These are phyloP conservation scores for Arthroderma sp. DNA, from an alignment of 2,329 filamentous ascomycete genomes.

Conservation along the genomic window DNA sequence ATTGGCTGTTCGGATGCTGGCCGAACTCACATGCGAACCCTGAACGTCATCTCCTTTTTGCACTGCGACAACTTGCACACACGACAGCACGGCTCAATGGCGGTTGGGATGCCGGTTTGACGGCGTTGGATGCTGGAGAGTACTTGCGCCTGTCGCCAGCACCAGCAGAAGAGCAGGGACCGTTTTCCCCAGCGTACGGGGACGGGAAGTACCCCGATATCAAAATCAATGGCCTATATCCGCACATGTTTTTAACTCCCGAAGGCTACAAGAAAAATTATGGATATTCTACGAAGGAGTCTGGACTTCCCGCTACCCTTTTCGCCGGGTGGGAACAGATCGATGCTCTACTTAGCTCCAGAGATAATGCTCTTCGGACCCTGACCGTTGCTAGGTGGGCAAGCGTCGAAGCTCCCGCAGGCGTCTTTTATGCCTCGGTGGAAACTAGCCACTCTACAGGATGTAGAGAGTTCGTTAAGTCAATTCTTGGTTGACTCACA, in stretches of 20 bases:
- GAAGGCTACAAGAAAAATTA: neutral
- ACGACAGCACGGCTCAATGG: neutral
- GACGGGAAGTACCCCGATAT: neutral
- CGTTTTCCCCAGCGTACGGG: neutral
- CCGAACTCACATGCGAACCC: constrained; percentile 4
- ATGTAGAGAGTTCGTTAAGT: neutral
- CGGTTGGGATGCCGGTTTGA: neutral
- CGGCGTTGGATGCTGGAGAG: neutral
- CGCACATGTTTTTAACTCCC: neutral
- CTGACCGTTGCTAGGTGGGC: constrained; percentile 1
- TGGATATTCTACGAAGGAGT: neutral
- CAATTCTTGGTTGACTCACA: constrained; percentile 1
- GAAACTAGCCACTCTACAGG: neutral
- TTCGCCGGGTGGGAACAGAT: neutral
- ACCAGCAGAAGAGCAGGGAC: neutral
- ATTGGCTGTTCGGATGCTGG: constrained; percentile 4
- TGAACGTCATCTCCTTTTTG: neutral
- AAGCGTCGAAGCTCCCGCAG: neutral
- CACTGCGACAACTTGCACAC: neutral
- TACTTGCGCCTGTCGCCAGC: neutral
- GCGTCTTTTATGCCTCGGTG: neutral
- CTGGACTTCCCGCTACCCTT: neutral
- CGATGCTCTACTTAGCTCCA: neutral
- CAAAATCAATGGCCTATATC: neutral
- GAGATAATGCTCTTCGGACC: constrained; percentile 2